These are phyloP conservation scores for Aspergillus heteromorphus DNA, from an alignment of 495 filamentous ascomycete species.

Conservation along the genomic window DNA sequence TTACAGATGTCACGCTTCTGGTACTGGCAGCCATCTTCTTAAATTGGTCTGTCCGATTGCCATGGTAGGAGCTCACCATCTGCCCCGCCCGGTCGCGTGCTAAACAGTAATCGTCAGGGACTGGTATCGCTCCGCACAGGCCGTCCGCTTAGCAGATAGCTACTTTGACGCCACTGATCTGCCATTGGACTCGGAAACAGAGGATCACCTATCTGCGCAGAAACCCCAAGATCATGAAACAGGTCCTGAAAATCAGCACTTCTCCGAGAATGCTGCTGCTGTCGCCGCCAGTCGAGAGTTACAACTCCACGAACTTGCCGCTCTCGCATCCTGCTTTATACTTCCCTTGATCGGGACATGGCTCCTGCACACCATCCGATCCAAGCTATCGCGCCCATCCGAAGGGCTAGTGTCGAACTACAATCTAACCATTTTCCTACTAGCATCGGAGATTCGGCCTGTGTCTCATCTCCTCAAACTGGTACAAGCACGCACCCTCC, in stretches of 20 bases:
- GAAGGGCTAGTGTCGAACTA: slow-evolving; percentile 86
- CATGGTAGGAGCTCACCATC: slow-evolving; percentile 57
- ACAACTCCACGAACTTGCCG: slow-evolving; percentile 66
- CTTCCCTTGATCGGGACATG: slow-evolving; percentile 73
- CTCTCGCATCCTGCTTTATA: slow-evolving; percentile 71
- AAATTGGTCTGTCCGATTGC: slow-evolving; percentile 87
- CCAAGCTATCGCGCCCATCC: slow-evolving; percentile 71
- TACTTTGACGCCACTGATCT: slow-evolving; percentile 40
- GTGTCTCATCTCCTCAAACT: slow-evolving; percentile 75
- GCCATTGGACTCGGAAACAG: slow-evolving; percentile 18
- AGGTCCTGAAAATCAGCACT: neutral
- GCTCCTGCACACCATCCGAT: slow-evolving; percentile 69
- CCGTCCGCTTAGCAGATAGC: slow-evolving; percentile 44
- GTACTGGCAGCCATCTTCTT: slow-evolving; percentile 76
- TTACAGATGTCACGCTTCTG: slow-evolving; percentile 80
- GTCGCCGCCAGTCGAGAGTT: slow-evolving; percentile 55
- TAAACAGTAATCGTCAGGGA: slow-evolving; percentile 50
- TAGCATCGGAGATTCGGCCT: slow-evolving; percentile 81
- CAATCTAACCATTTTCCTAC: slow-evolving; percentile 89
- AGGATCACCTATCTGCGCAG: slow-evolving; percentile 40
- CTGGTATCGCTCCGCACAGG: slow-evolving; percentile 83
- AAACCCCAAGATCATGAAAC: slow-evolving; percentile 25
- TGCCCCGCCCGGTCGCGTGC: neutral
- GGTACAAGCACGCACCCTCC: slow-evolving; percentile 70
- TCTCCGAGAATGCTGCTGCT: slow-evolving; percentile 10